A percentile compares a stretch with the other conserved stretches of the same genome.
These are phyloP conservation scores for Quercus variabilis DNA, from an alignment of 306 rosid species.

Conservation along the genomic window DNA sequence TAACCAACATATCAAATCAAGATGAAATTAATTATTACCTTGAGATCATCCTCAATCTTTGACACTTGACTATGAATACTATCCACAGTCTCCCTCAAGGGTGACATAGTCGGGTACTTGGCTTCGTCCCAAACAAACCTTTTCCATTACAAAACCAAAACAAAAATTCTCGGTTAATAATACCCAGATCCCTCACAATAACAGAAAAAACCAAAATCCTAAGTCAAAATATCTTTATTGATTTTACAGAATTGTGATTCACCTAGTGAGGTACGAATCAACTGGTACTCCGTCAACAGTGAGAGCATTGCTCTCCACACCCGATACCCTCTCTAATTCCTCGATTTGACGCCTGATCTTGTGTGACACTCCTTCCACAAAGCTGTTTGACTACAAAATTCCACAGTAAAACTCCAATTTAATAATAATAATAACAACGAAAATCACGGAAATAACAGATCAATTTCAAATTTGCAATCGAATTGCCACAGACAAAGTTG, in stretches of 20 bases:
- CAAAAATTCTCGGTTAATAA: constrained; percentile 2
- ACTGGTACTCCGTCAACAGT: constrained; percentile 97
- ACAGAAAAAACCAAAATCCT: not conserved
- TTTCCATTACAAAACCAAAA: not conserved
- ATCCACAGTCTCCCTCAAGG: constrained; percentile 75
- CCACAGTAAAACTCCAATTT: not conserved
- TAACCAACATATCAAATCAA: constrained; percentile 3
- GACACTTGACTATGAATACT: constrained; percentile 81
- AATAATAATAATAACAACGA: too few species aligned
- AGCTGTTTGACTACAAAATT: constrained; percentile 66
- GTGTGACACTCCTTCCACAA: constrained; percentile 79
- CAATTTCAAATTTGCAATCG: not conserved
- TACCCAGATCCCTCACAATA: not conserved
- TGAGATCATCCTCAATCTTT: constrained; percentile 93
- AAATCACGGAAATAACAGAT: not conserved
- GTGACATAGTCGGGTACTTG: constrained; percentile 86
- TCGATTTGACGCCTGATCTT: constrained; percentile 98
- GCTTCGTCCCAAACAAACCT: constrained; percentile 99
- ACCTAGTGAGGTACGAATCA: constrained; percentile 96
- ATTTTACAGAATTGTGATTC: not conserved
- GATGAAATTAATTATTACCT: constrained; percentile 36
- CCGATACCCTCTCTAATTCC: constrained; percentile 75
- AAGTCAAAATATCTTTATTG: constrained; percentile 5
- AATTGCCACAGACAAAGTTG: not conserved
- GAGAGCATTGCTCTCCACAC: constrained; percentile 55